phyloP scores from a whole-genome alignment of 352 stramenopile species.

The Globisporangium acanthophoron region DNA sequence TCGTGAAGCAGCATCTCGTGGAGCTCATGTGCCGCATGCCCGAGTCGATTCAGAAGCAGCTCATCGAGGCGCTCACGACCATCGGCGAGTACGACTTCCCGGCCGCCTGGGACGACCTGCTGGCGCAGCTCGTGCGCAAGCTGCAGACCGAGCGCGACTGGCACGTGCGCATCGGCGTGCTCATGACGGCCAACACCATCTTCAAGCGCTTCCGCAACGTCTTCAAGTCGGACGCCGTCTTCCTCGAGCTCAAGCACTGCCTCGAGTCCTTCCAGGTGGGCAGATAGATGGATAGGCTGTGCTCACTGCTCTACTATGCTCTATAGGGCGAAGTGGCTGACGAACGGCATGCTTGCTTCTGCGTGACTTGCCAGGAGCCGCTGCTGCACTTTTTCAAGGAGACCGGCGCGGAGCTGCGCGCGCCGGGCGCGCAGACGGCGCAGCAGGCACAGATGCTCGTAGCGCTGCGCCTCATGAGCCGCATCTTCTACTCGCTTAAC shows the following conservation, averaged over 20 bases:
- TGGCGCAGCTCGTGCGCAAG: constrained; percentile 93
- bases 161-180: constrained; percentile 92
- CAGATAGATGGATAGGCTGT: neutral
- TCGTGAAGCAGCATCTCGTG: constrained; percentile 98
- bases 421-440: constrained; percentile 25
- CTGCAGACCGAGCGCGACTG: constrained; percentile 88
- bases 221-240: constrained; percentile 94
- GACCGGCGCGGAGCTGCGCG: constrained; percentile 44
- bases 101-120: constrained; percentile 92
- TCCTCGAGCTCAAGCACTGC: constrained; percentile 94
- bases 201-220: constrained; percentile 97
- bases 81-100: constrained; percentile 98
- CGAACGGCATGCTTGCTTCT: neutral
- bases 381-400: constrained; percentile 76
- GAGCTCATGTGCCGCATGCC: constrained; percentile 97
- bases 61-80: constrained; percentile 95
- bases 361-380: constrained; percentile 28
- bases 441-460: constrained; percentile 71
- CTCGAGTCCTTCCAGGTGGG: constrained; percentile 89
- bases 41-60: constrained; percentile 91
- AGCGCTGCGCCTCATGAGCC: constrained; percentile 89
- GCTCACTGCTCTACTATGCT: neutral
- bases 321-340: constrained; percentile 7
- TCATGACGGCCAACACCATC: constrained; percentile 98
- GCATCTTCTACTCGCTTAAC: constrained; percentile 99